Evolutionary conservation across 306 rosid species (phyloP).

Genomic region (Leucaena leucocephala): DNA sequence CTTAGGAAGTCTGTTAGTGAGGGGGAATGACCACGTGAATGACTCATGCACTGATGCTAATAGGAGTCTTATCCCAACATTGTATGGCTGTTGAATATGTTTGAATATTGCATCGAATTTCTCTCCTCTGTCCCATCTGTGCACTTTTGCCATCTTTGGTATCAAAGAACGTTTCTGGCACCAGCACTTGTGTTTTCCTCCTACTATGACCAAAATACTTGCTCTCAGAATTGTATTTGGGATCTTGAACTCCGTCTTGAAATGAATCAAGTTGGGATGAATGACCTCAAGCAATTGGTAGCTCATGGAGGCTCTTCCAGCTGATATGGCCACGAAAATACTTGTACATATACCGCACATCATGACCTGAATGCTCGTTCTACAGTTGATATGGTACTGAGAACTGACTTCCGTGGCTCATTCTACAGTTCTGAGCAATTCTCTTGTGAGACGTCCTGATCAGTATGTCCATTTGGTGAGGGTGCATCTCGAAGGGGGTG

Average conservation of each 20-base stretch:
- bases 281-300: not conserved
- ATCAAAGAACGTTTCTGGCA: not conserved
- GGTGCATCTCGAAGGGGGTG: not conserved
- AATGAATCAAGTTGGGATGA: not conserved
- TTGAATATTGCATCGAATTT: not conserved
- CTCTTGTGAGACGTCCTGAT: no score
- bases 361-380: not conserved
- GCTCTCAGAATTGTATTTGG: not conserved
- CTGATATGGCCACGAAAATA: not conserved
- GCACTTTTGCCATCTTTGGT: not conserved
- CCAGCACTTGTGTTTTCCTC: not conserved
- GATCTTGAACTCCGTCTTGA: not conserved
- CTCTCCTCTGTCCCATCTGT: not conserved
- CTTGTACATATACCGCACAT: not conserved
- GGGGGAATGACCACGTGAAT: not conserved
- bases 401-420: not conserved
- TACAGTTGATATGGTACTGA: not conserved
- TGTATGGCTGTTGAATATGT: not conserved
- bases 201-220: not conserved
- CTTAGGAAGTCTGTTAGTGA: not conserved
- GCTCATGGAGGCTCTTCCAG: no score
- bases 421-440: not conserved
- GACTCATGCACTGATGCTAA: not conserved
- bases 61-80: not conserved
- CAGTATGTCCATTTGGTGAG: no score